Conservation (phyloP, 75 land plant genomes). For the Pinus taeda region DNA sequence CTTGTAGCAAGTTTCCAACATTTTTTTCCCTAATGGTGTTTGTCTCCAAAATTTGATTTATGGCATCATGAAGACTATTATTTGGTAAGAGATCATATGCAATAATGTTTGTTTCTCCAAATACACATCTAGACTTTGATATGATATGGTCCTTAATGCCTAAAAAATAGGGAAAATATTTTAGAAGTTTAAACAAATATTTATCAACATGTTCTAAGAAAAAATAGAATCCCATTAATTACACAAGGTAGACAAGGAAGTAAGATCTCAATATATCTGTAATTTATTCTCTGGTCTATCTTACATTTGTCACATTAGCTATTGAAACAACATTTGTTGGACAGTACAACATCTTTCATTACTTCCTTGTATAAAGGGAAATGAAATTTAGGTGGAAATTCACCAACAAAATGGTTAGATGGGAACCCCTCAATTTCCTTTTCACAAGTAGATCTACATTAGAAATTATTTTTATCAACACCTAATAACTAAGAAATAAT, state of each 20-base stretch:
- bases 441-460: conserved; percentile 80
- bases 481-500: background rate
- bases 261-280: background rate
- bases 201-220: background rate
- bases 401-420: conserved; percentile 43
- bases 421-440: conserved; percentile 81
- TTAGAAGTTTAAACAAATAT: background rate
- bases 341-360: conserved; percentile 88
- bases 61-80: conserved; percentile 69
- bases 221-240: background rate
- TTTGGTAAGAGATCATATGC: conserved; percentile 93
- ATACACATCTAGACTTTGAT: conserved; percentile 68
- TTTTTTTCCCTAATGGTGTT: conserved; percentile 81
- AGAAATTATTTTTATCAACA: background rate
- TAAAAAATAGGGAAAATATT: conserved; percentile 4
- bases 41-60: conserved; percentile 64
- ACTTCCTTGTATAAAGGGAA: conserved; percentile 85
- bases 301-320: conserved; percentile 89
- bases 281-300: background rate
- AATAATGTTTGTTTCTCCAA: conserved; percentile 71
- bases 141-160: conserved; percentile 85
- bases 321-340: conserved; percentile 80
- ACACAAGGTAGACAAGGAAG: background rate
- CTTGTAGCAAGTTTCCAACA: conserved; percentile 62
- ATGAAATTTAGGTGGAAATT: conserved; percentile 74